These are phyloP conservation scores for Teunomyces lycoperdinae DNA, from an alignment of 805 yeast genomes.

Conservation along the genomic window DNA sequence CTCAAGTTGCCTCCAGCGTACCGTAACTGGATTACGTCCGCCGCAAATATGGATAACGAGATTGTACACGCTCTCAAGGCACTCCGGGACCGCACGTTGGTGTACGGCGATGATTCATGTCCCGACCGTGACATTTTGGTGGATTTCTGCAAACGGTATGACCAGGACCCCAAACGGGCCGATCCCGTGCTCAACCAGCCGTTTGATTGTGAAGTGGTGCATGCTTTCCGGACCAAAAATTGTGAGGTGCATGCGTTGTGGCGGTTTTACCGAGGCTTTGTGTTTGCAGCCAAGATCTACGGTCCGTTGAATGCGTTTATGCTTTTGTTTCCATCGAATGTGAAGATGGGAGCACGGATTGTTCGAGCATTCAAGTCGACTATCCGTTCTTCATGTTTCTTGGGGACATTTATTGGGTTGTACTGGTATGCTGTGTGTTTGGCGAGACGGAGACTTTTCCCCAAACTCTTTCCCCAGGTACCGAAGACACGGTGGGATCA, in stretches of 20 bases:
- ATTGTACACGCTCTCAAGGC: slow-evolving; percentile 29
- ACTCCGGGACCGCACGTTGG: slow-evolving; percentile 27
- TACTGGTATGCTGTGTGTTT: slow-evolving; percentile 50
- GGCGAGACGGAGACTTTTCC: slow-evolving; percentile 38
- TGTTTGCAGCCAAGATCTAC: slow-evolving; percentile 39
- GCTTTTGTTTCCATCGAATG: slow-evolving; percentile 20
- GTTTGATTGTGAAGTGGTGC: slow-evolving; percentile 40
- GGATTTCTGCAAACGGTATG: slow-evolving; percentile 29
- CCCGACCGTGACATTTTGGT: slow-evolving; percentile 27
- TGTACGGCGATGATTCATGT: slow-evolving; percentile 33
- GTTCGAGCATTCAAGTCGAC: slow-evolving; percentile 25
- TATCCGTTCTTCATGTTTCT: slow-evolving; percentile 41
- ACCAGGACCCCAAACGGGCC: slow-evolving; percentile 32
- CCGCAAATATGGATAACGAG: slow-evolving; percentile 46
- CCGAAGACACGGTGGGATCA: slow-evolving; percentile 35
- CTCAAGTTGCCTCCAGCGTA: slow-evolving; percentile 42
- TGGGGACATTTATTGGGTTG: slow-evolving; percentile 40
- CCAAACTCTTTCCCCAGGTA: slow-evolving; percentile 34
- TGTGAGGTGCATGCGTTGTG: slow-evolving; percentile 49
- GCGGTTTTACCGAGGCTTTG: slow-evolving; percentile 42
- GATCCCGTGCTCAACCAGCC: slow-evolving; percentile 26
- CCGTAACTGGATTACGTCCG: slow-evolving; percentile 46
- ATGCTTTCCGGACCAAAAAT: slow-evolving; percentile 33
- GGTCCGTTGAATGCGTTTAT: slow-evolving; percentile 37
- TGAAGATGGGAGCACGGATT: slow-evolving; percentile 13